Evolutionary conservation across 2,329 filamentous ascomycete genomes (phyloP).

Genomic region (Scedosporium minutisporum): DNA sequence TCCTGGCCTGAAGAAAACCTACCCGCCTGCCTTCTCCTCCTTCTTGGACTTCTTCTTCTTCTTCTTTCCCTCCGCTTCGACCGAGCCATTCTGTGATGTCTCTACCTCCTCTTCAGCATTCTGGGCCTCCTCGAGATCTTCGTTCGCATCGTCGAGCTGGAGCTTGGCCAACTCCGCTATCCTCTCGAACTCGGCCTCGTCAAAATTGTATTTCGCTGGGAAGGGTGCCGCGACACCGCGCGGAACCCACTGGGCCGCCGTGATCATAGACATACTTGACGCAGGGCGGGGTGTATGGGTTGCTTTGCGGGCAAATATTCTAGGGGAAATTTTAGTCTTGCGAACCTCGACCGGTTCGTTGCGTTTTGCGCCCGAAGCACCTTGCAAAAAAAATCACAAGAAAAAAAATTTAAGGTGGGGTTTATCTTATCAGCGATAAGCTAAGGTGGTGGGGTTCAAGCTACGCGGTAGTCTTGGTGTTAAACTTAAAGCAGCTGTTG

Average conservation of each 20-base stretch:
- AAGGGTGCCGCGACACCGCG: constrained; percentile 69
- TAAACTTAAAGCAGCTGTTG: not conserved
- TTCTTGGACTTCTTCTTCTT: constrained; percentile 16
- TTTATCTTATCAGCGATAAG: constrained; percentile 7
- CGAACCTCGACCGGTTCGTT: not conserved
- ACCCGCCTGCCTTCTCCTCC: constrained; percentile 16
- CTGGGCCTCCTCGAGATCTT: constrained; percentile 68
- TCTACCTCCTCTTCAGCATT: constrained; percentile 20
- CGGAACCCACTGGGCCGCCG: constrained; percentile 66
- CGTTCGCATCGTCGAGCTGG: constrained; percentile 84
- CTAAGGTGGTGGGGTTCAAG: not conserved
- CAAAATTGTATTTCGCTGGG: constrained; percentile 63
- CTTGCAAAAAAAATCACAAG: not conserved
- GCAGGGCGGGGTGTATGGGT: too few species aligned
- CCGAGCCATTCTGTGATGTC: constrained; percentile 8
- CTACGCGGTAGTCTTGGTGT: not conserved
- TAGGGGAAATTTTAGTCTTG: not conserved
- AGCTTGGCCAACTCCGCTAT: constrained; percentile 66
- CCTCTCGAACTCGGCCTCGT: constrained; percentile 65
- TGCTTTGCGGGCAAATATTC: not conserved
- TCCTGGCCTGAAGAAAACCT: not conserved
- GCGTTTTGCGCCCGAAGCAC: not conserved
- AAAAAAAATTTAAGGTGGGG: constrained; percentile 4
- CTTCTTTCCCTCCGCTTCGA: constrained; percentile 15
- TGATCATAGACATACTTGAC: constrained; percentile 60